These are phyloP conservation scores for Fusarium mexicanum DNA, from an alignment of 2,329 filamentous ascomycete genomes.

Conservation along the genomic window DNA sequence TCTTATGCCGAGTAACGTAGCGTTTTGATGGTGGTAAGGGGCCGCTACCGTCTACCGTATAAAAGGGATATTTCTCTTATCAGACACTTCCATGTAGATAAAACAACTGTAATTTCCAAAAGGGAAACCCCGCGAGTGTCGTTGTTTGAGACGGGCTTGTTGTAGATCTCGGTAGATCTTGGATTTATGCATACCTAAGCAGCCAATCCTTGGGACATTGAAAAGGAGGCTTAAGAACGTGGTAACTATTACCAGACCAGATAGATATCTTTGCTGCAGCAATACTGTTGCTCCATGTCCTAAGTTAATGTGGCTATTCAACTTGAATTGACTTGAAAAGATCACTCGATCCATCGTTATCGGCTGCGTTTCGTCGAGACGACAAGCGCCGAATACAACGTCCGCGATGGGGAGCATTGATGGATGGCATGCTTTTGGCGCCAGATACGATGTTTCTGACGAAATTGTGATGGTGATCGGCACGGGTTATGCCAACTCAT, in stretches of 20 bases:
- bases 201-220: neutral
- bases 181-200: conserved; percentile 2
- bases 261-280: neutral
- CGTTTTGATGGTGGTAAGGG: conserved; percentile 1
- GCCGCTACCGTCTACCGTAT: conserved; percentile 12
- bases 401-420: neutral
- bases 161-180: conserved; percentile 31
- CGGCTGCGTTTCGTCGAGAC: neutral
- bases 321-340: conserved; percentile 5
- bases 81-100: conserved; percentile 11
- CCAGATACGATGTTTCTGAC: neutral
- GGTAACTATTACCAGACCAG: neutral
- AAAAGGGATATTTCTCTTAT: neutral
- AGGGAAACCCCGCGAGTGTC: neutral
- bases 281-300: neutral
- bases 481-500: neutral
- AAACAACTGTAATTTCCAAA: conserved; percentile 22
- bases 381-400: neutral
- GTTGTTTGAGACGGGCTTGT: neutral
- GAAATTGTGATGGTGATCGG: conserved; percentile 20
- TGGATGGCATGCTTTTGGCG: neutral
- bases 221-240: conserved; percentile 12
- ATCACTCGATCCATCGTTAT: conserved; percentile 10
- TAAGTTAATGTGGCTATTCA: neutral
- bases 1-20: conserved; percentile 1